Conservation (phyloP, 805 yeast species). For the Blastobotrys muscicola region DNA sequence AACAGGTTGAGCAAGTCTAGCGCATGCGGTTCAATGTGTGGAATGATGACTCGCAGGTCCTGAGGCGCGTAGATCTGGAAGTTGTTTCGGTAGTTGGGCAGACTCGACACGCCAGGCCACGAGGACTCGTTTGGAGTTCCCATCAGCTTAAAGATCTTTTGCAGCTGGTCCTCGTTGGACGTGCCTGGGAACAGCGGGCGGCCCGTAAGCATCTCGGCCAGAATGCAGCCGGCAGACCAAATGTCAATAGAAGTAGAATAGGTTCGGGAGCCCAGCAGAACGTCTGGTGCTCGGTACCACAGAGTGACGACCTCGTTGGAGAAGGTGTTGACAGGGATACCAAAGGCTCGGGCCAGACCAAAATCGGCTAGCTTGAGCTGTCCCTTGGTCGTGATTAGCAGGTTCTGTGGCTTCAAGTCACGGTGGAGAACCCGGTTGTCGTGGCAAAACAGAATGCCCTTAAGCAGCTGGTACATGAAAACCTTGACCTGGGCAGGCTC, state of each 20-base stretch:
- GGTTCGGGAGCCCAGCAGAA: slow-evolving; percentile 85
- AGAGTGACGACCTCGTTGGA: slow-evolving; percentile 95
- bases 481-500: slow-evolving; percentile 69
- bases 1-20: slow-evolving; percentile 52
- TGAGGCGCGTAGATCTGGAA: slow-evolving; percentile 85
- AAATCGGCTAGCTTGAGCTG: slow-evolving; percentile 92
- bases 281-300: slow-evolving; percentile 98
- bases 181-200: slow-evolving; percentile 94
- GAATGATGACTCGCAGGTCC: slow-evolving; percentile 62
- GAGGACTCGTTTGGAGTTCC: slow-evolving; percentile 95
- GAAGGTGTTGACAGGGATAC: slow-evolving; percentile 94
- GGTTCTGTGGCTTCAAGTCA: slow-evolving; percentile 87
- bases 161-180: slow-evolving; percentile 89
- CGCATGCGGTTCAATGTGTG: slow-evolving; percentile 61
- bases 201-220: slow-evolving; percentile 98
- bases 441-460: slow-evolving; percentile 83
- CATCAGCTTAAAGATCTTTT: slow-evolving; percentile 83
- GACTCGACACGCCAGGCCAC: slow-evolving; percentile 93
- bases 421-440: slow-evolving; percentile 77
- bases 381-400: slow-evolving; percentile 81
- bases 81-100: slow-evolving; percentile 78
- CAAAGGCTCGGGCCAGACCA: slow-evolving; percentile 95
- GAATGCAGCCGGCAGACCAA: slow-evolving; percentile 98
- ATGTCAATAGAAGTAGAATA: slow-evolving; percentile 95
- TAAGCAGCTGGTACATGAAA: slow-evolving; percentile 87